Conservation (phyloP, 352 stramenopile species). For the Globisporangium echinulatum region DNA sequence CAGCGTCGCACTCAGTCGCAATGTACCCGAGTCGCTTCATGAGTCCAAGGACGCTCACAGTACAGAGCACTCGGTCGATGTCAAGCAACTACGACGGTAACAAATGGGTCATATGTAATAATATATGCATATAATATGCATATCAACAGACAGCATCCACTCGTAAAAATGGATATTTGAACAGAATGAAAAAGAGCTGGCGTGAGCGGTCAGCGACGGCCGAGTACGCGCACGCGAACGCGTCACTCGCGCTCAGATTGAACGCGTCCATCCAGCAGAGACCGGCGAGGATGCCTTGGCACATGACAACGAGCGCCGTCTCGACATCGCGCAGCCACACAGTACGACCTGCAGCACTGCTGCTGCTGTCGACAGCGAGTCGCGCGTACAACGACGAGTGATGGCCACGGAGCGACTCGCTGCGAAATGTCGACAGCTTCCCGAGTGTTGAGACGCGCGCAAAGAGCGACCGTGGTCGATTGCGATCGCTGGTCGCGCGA, state of each 20-base stretch:
- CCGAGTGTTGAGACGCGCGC: neutral
- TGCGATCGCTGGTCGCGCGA: neutral
- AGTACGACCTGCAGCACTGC: neutral
- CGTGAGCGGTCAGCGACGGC: slow-evolving; percentile 42
- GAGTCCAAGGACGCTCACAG: slow-evolving; percentile 47
- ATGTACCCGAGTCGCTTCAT: slow-evolving; percentile 31
- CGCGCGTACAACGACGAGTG: neutral
- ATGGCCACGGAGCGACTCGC: neutral
- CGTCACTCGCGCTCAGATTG: slow-evolving; percentile 29
- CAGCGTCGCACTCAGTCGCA: neutral
- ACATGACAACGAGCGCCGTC: slow-evolving; percentile 34
- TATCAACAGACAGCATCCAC: neutral
- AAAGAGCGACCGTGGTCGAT: slow-evolving; percentile 1
- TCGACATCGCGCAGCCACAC: slow-evolving; percentile 24
- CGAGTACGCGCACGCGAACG: slow-evolving; percentile 49
- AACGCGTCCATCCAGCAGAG: slow-evolving; percentile 66
- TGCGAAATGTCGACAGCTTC: too few relatives aligned
- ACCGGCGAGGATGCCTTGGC: slow-evolving; percentile 43
- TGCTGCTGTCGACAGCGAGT: neutral
- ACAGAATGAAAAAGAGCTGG: slow-evolving; percentile 54
- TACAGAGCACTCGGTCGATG: slow-evolving; percentile 9
- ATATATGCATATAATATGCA: neutral
- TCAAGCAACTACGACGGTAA: neutral
- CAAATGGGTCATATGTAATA: too few relatives aligned
- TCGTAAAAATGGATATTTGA: slow-evolving; percentile 54